A percentile compares a stretch with the other conserved stretches of the same genome.
These are phyloP conservation scores for Crithidia expoeki DNA, from an alignment of 208 protist species.

Conservation along the genomic window DNA sequence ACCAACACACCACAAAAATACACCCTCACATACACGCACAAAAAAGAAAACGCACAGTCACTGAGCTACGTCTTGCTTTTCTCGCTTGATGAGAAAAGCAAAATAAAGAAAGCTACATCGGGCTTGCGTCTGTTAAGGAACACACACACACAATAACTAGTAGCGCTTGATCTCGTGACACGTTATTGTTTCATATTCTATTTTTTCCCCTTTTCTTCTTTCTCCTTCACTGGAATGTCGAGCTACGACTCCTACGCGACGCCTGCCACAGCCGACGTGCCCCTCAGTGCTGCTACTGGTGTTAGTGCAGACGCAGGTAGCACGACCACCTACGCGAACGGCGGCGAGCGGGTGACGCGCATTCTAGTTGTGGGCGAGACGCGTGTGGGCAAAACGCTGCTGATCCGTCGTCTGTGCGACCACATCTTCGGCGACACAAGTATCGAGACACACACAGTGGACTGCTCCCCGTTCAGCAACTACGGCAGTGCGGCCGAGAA, in stretches of 20 bases:
- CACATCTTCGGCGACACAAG: conserved; percentile 39
- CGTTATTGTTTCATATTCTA: neutral
- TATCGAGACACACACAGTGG: conserved; percentile 4
- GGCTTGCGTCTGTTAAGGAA: no score
- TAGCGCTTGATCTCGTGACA: neutral
- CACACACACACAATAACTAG: no score
- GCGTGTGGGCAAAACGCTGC: conserved; percentile 81
- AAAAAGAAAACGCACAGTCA: no score
- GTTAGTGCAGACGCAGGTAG: neutral
- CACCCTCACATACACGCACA: no score
- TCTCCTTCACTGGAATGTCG: neutral
- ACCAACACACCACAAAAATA: no score
- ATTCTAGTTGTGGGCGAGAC: conserved; percentile 84
- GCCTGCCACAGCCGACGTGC: neutral
- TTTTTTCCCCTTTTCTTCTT: conserved; percentile 1
- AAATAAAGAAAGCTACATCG: no score
- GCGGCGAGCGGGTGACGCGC: conserved; percentile 32
- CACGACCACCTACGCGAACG: no score
- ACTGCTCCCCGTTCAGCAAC: conserved; percentile 7
- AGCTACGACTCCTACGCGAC: neutral
- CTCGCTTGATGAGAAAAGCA: no score
- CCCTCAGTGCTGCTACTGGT: neutral
- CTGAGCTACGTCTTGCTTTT: no score
- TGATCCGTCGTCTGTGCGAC: conserved; percentile 68
- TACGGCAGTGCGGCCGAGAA: neutral